These are phyloP conservation scores for Fraxinus xanthoxyloides DNA, from an alignment of 305 asterid species.

Conservation along the genomic window DNA sequence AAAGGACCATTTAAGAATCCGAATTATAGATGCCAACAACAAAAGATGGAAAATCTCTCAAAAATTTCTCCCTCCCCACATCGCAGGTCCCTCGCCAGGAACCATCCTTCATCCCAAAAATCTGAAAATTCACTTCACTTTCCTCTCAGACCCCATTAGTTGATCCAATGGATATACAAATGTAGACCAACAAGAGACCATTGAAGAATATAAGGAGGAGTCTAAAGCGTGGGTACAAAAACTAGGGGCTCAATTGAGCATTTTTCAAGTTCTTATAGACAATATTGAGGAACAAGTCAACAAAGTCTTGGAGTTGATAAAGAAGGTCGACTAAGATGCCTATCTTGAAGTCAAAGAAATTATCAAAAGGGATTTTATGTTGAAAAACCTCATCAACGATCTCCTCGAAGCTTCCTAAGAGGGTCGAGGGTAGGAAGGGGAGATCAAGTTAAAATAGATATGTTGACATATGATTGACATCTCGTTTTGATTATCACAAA, in stretches of 20 bases:
- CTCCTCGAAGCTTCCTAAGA: not conserved
- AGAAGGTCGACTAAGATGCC: not conserved
- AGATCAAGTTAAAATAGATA: not conserved
- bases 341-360: not conserved
- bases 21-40: too few species aligned
- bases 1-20: too few species aligned
- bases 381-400: not conserved
- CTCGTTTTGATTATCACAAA: too few species aligned
- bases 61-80: too few species aligned
- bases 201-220: not conserved
- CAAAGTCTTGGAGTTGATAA: not conserved
- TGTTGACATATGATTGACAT: too few species aligned
- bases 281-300: not conserved
- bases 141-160: too few species aligned
- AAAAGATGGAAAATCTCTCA: too few species aligned
- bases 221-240: not conserved
- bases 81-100: too few species aligned
- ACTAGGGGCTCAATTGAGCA: not conserved
- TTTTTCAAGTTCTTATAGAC: not conserved
- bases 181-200: not conserved
- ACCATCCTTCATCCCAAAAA: too few species aligned
- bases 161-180: too few species aligned
- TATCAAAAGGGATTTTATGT: not conserved
- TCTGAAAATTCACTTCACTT: too few species aligned
- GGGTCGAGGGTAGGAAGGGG: not conserved